phyloP scores from a whole-genome alignment of 495 filamentous ascomycete species.

The Pseudevernia furfuracea region DNA sequence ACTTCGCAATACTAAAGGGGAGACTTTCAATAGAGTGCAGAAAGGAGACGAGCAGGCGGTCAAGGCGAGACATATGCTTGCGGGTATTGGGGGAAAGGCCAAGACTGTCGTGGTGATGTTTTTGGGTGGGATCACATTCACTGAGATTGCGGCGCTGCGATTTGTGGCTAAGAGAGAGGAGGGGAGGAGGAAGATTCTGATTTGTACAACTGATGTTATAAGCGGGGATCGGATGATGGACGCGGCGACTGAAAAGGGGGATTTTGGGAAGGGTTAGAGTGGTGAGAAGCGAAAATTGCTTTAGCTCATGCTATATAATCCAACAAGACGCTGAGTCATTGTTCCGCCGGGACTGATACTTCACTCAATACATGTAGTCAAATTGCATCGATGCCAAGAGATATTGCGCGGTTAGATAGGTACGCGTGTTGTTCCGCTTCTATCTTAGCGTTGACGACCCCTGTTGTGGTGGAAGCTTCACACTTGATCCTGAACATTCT shows the following conservation, averaged over 20 bases:
- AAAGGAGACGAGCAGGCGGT: constrained; percentile 90
- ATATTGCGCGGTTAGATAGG: neutral
- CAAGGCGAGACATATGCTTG: constrained; percentile 76
- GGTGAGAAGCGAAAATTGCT: neutral
- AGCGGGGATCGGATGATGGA: constrained; percentile 88
- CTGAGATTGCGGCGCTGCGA: constrained; percentile 88
- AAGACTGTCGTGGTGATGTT: constrained; percentile 92
- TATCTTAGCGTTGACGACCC: neutral
- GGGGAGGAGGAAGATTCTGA: constrained; percentile 73
- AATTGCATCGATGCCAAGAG: neutral
- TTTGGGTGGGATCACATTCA: constrained; percentile 87
- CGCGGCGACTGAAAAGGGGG: constrained; percentile 66
- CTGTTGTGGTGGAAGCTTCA: neutral
- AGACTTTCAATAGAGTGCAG: constrained; percentile 86
- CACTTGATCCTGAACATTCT: neutral
- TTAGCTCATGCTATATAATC: neutral
- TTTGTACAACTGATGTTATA: constrained; percentile 86
- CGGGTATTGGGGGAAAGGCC: constrained; percentile 56
- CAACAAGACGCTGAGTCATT: neutral
- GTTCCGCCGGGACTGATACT: neutral
- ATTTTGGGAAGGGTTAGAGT: constrained; percentile 45
- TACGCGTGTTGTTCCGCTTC: neutral
- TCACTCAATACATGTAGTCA: neutral
- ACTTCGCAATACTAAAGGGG: constrained; percentile 73
- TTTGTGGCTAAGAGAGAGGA: constrained; percentile 86